phyloP scores from a whole-genome alignment of 148 eudicot species.

The Chenopodium album region DNA sequence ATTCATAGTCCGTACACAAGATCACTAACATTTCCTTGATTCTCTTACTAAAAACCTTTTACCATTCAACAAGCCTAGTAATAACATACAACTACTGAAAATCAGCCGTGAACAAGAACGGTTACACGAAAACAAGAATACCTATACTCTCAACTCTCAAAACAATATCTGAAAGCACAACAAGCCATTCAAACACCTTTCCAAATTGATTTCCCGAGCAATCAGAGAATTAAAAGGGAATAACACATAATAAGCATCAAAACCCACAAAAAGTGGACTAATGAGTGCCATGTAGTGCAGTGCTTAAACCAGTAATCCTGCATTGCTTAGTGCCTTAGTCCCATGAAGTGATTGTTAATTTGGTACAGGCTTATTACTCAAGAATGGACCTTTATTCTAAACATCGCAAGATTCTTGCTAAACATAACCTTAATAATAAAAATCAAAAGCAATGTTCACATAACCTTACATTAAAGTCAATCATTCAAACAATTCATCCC shows the following conservation, averaged over 20 bases:
- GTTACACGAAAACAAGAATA: neutral
- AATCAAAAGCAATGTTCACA: neutral
- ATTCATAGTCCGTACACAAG: neutral
- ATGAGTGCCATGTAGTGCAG: neutral
- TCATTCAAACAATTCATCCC: neutral
- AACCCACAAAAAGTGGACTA: neutral
- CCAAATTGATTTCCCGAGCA: neutral
- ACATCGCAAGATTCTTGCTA: neutral
- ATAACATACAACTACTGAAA: neutral
- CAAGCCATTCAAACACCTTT: neutral
- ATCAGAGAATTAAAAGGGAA: neutral
- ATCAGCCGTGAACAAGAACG: neutral
- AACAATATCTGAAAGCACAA: neutral
- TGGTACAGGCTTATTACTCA: neutral
- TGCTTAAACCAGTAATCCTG: neutral
- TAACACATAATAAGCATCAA: neutral
- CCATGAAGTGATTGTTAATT: neutral
- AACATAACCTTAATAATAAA: neutral
- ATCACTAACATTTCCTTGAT: neutral
- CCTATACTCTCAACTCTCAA: neutral
- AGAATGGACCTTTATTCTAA: neutral
- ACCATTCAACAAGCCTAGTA: neutral
- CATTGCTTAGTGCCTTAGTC: neutral
- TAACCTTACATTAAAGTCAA: neutral
- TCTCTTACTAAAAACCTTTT: neutral